A percentile compares a stretch with the other conserved stretches of the same genome.
Conservation (phyloP, 768 basidiomycete species). For the Lactarius indigo region DNA sequence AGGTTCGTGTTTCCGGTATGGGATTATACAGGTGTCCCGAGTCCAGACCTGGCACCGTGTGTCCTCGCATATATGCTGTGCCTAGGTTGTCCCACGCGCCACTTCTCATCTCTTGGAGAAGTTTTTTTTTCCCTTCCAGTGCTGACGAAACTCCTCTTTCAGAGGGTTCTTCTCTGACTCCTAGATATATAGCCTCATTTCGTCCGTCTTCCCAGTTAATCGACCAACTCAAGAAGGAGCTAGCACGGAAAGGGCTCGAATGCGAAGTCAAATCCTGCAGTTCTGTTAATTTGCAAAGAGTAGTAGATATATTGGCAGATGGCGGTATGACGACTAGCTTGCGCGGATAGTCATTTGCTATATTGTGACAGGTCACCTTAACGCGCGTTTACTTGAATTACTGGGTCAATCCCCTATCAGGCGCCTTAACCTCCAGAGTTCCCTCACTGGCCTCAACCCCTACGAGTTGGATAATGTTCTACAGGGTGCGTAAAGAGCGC, state of each 20-base stretch:
- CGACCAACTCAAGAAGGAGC: not conserved
- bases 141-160: conserved; percentile 1
- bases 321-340: not conserved
- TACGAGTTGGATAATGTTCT: not conserved
- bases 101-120: not conserved
- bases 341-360: not conserved
- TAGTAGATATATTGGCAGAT: not conserved
- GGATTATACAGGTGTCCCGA: too few species aligned
- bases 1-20: not conserved
- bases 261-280: not conserved
- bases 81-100: not conserved
- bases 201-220: not conserved
- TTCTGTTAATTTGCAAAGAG: not conserved
- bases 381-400: conserved; percentile 40
- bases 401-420: conserved; percentile 47
- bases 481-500: not conserved
- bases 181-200: not conserved
- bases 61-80: not conserved
- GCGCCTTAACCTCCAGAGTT: conserved; percentile 40
- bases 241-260: not conserved
- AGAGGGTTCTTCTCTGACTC: not conserved
- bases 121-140: not conserved
- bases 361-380: conserved; percentile 43
- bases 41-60: too few species aligned
- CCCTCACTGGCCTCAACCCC: conserved; percentile 29